These are phyloP conservation scores for Flaveria trinervia DNA, from an alignment of 129 eudicot species.

Conservation along the genomic window DNA sequence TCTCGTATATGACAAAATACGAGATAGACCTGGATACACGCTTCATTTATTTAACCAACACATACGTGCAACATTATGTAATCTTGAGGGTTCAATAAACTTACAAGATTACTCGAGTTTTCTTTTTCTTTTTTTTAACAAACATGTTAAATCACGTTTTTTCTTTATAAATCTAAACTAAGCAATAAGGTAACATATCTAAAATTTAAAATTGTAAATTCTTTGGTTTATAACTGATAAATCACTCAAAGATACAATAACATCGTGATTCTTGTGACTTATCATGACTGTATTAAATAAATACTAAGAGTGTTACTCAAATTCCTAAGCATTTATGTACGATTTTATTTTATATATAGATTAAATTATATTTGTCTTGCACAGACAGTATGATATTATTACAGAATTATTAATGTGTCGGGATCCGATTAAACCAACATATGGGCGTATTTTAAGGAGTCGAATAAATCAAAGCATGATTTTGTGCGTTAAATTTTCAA, in stretches of 20 bases:
- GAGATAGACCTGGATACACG: background rate
- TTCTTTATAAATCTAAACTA: background rate
- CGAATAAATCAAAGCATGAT: slow-evolving; percentile 38
- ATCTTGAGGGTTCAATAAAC: background rate
- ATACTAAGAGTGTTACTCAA: background rate
- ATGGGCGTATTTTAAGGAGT: slow-evolving; percentile 38
- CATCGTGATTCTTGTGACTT: background rate
- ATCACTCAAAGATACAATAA: background rate
- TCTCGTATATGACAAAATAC: slow-evolving; percentile 9
- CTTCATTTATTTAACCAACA: background rate
- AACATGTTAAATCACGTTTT: background rate
- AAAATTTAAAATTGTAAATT: background rate
- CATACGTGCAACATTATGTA: background rate
- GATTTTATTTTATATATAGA: background rate
- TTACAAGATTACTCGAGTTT: too few species aligned
- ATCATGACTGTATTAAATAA: background rate
- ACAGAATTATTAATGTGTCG: slow-evolving; percentile 26
- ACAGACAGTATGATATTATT: slow-evolving; percentile 9
- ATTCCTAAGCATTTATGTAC: slow-evolving; percentile 21
- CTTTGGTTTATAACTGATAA: background rate
- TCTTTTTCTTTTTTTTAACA: too few species aligned
- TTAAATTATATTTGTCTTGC: slow-evolving; percentile 25
- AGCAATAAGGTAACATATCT: background rate
- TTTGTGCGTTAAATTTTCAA: slow-evolving; percentile 26
- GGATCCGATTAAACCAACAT: slow-evolving; percentile 40